phyloP scores from a whole-genome alignment of 1,139 yeast genomes.

The Nakaseomyces sp. region DNA sequence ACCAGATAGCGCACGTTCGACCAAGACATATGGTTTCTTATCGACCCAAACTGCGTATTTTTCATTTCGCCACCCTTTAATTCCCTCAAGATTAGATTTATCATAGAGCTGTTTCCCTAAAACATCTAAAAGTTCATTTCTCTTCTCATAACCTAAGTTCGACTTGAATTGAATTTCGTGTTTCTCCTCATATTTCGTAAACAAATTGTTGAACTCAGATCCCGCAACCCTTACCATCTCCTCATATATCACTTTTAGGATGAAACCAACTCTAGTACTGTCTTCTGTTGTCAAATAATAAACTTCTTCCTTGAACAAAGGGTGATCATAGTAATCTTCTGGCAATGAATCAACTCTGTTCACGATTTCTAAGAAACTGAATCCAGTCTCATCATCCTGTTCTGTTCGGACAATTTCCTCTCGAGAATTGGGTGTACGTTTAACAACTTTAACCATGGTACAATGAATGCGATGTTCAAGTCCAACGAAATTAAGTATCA shows the following conservation, averaged over 20 bases:
- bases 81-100: slow-evolving; percentile 21
- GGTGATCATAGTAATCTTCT: slow-evolving; percentile 13
- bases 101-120: slow-evolving; percentile 16
- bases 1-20: slow-evolving; percentile 78
- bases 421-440: slow-evolving; percentile 9
- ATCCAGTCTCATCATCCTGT: slow-evolving; percentile 17
- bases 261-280: slow-evolving; percentile 23
- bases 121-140: slow-evolving; percentile 21
- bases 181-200: slow-evolving; percentile 11
- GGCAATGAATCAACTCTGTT: slow-evolving; percentile 28
- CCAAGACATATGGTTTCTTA: slow-evolving; percentile 48
- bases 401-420: slow-evolving; percentile 22
- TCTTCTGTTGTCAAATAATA: slow-evolving; percentile 21
- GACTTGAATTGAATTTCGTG: slow-evolving; percentile 15
- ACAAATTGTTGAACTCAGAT: slow-evolving; percentile 11
- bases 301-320: slow-evolving; percentile 21
- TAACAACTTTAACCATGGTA: slow-evolving; percentile 21
- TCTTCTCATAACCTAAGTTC: slow-evolving; percentile 13
- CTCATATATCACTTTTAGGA: slow-evolving; percentile 18
- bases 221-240: slow-evolving; percentile 17
- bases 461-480: not conserved
- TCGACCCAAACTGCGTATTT: slow-evolving; percentile 63
- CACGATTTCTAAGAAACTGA: slow-evolving; percentile 23
- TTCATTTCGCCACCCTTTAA: slow-evolving; percentile 84
- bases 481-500: too few relatives aligned